phyloP scores from a whole-genome alignment of 2,329 filamentous ascomycete genomes.

The Sporothrix schenckii region DNA sequence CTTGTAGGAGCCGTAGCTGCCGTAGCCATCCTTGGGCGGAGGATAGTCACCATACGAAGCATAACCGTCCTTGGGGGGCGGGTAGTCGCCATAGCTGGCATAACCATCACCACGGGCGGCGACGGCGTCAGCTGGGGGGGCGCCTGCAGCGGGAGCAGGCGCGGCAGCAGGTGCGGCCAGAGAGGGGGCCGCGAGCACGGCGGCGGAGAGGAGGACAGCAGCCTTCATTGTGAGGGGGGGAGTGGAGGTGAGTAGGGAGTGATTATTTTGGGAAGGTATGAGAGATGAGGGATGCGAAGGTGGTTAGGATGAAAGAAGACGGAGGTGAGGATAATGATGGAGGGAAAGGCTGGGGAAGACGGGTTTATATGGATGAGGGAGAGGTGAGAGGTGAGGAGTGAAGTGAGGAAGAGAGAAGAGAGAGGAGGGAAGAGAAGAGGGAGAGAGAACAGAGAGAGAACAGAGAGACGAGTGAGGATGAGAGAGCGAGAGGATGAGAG shows the following conservation, averaged over 20 bases:
- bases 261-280: neutral
- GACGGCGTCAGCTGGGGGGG: slow-evolving; percentile 17
- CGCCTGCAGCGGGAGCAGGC: slow-evolving; percentile 23
- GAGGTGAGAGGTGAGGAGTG: neutral
- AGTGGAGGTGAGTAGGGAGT: neutral
- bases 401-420: neutral
- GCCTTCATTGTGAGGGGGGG: slow-evolving; percentile 32
- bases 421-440: neutral
- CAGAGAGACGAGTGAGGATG: neutral
- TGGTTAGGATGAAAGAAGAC: neutral
- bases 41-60: too few species aligned
- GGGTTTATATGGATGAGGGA: slow-evolving; percentile 21
- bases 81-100: slow-evolving; percentile 30
- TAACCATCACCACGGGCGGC: slow-evolving; percentile 13
- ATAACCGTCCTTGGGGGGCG: neutral
- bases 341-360: neutral
- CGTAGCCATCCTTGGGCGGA: slow-evolving; percentile 17
- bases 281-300: neutral
- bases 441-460: too few species aligned
- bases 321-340: neutral
- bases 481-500: too few species aligned
- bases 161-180: slow-evolving; percentile 24
- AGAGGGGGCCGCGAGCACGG: slow-evolving; percentile 25
- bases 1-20: slow-evolving; percentile 32
- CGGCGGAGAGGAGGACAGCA: slow-evolving; percentile 21